Conservation (phyloP, 768 basidiomycete genomes). For the Crucibulum laeve region DNA sequence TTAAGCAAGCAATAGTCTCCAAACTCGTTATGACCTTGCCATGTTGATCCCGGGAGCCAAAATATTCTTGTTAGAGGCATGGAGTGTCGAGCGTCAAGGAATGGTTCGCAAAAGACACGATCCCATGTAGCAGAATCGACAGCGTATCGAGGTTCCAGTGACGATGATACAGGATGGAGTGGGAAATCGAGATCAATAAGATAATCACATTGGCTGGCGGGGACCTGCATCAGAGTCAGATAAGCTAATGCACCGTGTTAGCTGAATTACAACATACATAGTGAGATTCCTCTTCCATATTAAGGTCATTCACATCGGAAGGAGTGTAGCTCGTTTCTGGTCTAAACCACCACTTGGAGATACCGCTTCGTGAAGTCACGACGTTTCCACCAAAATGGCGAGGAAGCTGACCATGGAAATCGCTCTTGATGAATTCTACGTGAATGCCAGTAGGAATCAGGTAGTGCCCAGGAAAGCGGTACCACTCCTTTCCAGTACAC, state of each 20-base stretch:
- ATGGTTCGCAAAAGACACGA: slow-evolving; percentile 71
- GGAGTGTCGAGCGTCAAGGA: slow-evolving; percentile 81
- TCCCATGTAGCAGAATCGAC: slow-evolving; percentile 70
- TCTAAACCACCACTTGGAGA: slow-evolving; percentile 45
- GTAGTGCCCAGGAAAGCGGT: slow-evolving; percentile 89
- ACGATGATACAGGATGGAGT: slow-evolving; percentile 46
- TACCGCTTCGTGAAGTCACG: slow-evolving; percentile 10
- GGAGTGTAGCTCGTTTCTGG: slow-evolving; percentile 62
- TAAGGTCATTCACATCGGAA: slow-evolving; percentile 79
- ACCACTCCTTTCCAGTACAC: slow-evolving; percentile 94
- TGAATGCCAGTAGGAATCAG: slow-evolving; percentile 79
- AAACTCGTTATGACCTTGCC: slow-evolving; percentile 69
- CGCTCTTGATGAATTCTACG: slow-evolving; percentile 89
- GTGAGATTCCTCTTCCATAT: slow-evolving; percentile 69
- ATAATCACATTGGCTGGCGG: slow-evolving; percentile 77
- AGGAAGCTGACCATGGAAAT: slow-evolving; percentile 86
- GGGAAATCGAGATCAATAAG: slow-evolving; percentile 90
- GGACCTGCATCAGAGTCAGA: slow-evolving; percentile 41
- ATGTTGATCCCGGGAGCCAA: slow-evolving; percentile 71
- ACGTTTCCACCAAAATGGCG: slow-evolving; percentile 62
- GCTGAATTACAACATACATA: slow-evolving; percentile 50
- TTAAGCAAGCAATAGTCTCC: slow-evolving; percentile 91
- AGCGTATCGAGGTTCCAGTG: slow-evolving; percentile 78
- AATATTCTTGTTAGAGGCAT: slow-evolving; percentile 68
- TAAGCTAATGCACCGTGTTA: neutral